Percentiles rank a stretch among this genome's conserved stretches.
Evolutionary conservation across 805 yeast genomes (phyloP).

Genomic region (Metschnikowia orientalis): DNA sequence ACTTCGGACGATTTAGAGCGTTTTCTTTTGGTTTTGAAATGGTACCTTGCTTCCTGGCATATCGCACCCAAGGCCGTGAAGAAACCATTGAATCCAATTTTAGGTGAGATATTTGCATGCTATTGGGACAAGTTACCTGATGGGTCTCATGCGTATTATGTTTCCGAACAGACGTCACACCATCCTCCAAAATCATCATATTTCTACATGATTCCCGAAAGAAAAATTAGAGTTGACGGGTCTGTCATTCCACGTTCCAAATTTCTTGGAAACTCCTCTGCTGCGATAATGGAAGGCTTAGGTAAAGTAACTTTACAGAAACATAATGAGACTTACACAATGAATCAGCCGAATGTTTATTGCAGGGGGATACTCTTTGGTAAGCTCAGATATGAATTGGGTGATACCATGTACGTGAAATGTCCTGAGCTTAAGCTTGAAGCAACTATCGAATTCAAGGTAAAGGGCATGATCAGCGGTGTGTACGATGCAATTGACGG

Average conservation of each 20-base stretch:
- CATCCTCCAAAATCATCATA: slow-evolving; percentile 98
- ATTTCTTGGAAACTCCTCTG: slow-evolving; percentile 93
- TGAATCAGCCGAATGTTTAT: slow-evolving; percentile 95
- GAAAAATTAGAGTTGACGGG: slow-evolving; percentile 83
- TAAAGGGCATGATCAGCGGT: slow-evolving; percentile 91
- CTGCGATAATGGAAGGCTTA: slow-evolving; percentile 93
- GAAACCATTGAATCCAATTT: slow-evolving; percentile 91
- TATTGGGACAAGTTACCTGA: slow-evolving; percentile 85
- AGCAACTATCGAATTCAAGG: slow-evolving; percentile 88
- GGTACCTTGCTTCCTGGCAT: slow-evolving; percentile 97
- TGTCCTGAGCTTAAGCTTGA: slow-evolving; percentile 55
- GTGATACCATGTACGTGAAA: slow-evolving; percentile 81
- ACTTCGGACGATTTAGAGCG: slow-evolving; percentile 58
- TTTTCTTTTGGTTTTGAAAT: slow-evolving; percentile 68
- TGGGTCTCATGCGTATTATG: slow-evolving; percentile 67
- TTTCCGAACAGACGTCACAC: slow-evolving; percentile 93
- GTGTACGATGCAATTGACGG: slow-evolving; percentile 89
- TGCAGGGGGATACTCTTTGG: slow-evolving; percentile 93
- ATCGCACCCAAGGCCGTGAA: slow-evolving; percentile 98
- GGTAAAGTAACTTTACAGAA: slow-evolving; percentile 69
- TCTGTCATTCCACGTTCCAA: slow-evolving; percentile 79
- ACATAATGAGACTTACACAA: slow-evolving; percentile 66
- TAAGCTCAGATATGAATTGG: slow-evolving; percentile 81
- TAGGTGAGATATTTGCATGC: slow-evolving; percentile 87
- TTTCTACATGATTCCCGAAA: slow-evolving; percentile 80